Evolutionary conservation across 768 basidiomycete genomes (phyloP).

Genomic region (Kwoniella botswanensis): DNA sequence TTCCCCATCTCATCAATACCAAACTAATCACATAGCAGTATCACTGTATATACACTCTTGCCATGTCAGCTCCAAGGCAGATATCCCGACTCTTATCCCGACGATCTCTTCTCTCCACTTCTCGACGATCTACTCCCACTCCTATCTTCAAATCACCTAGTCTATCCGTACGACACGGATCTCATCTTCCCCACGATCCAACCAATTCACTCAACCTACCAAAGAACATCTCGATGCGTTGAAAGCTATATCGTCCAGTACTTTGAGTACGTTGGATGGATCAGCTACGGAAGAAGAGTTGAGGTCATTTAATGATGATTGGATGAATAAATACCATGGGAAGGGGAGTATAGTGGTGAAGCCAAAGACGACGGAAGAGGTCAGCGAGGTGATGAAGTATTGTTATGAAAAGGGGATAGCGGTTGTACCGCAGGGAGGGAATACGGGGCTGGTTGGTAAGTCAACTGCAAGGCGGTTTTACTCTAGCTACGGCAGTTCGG

Average conservation of each 20-base stretch:
- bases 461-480: slow-evolving; percentile 3
- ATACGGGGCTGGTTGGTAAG: slow-evolving; percentile 90
- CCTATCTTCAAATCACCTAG: neutral
- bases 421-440: slow-evolving; percentile 97
- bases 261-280: slow-evolving; percentile 57
- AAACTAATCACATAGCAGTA: neutral
- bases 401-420: slow-evolving; percentile 80
- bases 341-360: slow-evolving; percentile 80
- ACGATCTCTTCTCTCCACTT: neutral
- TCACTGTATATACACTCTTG: neutral
- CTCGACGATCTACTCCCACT: slow-evolving; percentile 9
- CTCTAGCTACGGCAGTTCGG: neutral
- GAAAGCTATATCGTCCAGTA: slow-evolving; percentile 53
- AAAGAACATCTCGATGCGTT: slow-evolving; percentile 54
- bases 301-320: slow-evolving; percentile 80
- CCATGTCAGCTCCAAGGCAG: slow-evolving; percentile 17
- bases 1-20: neutral
- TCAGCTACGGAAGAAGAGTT: slow-evolving; percentile 65
- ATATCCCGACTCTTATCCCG: slow-evolving; percentile 18
- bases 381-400: slow-evolving; percentile 83
- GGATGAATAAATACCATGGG: slow-evolving; percentile 96
- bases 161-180: slow-evolving; percentile 34
- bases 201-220: slow-evolving; percentile 47
- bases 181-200: slow-evolving; percentile 49
- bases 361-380: slow-evolving; percentile 84